Conservation (phyloP, 2,329 filamentous ascomycete genomes). For the Teratosphaeriaceae sp. region DNA sequence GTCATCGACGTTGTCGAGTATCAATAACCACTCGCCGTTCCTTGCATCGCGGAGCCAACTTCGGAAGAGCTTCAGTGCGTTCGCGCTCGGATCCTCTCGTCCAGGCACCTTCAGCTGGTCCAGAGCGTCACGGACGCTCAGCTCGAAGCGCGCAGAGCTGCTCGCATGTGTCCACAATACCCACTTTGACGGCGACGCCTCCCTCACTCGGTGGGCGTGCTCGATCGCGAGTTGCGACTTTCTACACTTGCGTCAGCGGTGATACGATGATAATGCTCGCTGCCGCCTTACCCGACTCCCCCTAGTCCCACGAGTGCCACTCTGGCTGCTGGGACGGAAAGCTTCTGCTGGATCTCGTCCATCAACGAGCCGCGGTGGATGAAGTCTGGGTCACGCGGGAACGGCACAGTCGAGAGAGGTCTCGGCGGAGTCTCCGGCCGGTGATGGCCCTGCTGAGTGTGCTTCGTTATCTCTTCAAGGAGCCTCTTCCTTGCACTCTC, state of each 20-base stretch:
- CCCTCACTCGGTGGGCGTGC: conserved; percentile 10
- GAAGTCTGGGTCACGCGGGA: conserved; percentile 14
- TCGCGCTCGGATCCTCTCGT: conserved; percentile 9
- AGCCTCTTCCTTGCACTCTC: conserved; percentile 9
- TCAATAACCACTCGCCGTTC: conserved; percentile 17
- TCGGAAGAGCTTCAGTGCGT: conserved; percentile 15
- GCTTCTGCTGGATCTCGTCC: conserved; percentile 8
- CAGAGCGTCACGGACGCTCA: conserved; percentile 13
- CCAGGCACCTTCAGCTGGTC: conserved; percentile 10
- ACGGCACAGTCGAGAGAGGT: conserved; percentile 15
- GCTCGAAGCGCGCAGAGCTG: conserved; percentile 16
- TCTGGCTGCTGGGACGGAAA: conserved; percentile 9
- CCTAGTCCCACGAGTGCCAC: conserved; percentile 18
- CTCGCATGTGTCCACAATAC: conserved; percentile 22
- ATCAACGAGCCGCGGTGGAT: conserved; percentile 13
- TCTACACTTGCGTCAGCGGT: conserved; percentile 10
- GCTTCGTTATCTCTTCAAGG: too few relatives aligned
- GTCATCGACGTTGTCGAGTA: conserved; percentile 22
- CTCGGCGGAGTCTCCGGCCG: conserved; percentile 8
- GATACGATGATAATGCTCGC: not conserved
- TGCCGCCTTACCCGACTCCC: conserved; percentile 16
- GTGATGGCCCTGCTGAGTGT: too few relatives aligned
- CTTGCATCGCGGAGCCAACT: conserved; percentile 14
- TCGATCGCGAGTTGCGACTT: conserved; percentile 24
- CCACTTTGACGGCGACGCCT: conserved; percentile 13